phyloP scores from a whole-genome alignment of 2,329 filamentous ascomycete species.

The Alternaria infectoria region DNA sequence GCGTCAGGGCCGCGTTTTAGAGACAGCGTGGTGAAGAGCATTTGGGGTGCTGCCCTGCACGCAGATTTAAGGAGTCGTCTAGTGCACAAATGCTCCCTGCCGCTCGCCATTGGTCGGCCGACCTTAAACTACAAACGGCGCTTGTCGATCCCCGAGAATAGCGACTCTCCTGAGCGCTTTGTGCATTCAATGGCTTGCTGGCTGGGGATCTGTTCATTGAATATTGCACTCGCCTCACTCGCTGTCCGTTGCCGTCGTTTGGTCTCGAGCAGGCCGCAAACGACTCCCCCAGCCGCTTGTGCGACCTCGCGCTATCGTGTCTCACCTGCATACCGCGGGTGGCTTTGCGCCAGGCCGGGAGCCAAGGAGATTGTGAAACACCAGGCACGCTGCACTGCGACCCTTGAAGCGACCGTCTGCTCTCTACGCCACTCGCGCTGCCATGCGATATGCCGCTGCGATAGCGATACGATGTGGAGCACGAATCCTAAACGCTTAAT shows the following conservation, averaged over 20 bases:
- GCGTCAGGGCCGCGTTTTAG: constrained; percentile 34
- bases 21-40: constrained; percentile 32
- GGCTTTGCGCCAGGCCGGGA: constrained; percentile 14
- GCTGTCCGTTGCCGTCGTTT: neutral
- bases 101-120: constrained; percentile 13
- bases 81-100: constrained; percentile 19
- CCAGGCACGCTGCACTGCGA: constrained; percentile 8
- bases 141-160: constrained; percentile 23
- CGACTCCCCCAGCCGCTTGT: constrained; percentile 14
- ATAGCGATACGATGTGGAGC: constrained; percentile 7
- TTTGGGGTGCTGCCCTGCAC: constrained; percentile 28
- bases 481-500: neutral
- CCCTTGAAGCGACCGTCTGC: neutral
- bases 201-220: neutral
- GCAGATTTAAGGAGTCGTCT: constrained; percentile 28
- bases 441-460: constrained; percentile 3
- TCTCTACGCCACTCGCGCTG: constrained; percentile 1
- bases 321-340: constrained; percentile 11
- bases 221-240: neutral
- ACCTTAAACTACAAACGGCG: constrained; percentile 21
- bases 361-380: constrained; percentile 15
- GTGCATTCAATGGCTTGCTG: neutral
- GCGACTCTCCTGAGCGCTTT: neutral
- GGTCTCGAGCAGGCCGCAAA: constrained; percentile 3
- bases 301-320: neutral